Percentiles rank a stretch among this genome's conserved stretches.
These are phyloP conservation scores for Gastrodia elata DNA, from an alignment of 106 monocot species.

Conservation along the genomic window DNA sequence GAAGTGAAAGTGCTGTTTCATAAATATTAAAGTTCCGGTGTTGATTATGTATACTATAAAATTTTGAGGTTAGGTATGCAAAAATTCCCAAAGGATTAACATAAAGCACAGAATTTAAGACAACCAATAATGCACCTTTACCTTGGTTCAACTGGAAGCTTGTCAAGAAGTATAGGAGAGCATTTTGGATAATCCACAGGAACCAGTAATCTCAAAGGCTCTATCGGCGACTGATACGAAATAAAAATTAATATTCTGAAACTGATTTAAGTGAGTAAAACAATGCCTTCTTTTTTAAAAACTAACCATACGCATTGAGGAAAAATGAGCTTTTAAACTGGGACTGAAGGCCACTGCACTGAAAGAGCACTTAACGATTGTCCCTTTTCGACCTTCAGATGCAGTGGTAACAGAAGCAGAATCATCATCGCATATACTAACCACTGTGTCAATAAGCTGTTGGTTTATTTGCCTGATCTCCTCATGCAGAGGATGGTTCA, in stretches of 20 bases:
- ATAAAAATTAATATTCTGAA: background rate
- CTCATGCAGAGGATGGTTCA: slow-evolving; percentile 46
- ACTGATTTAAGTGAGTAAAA: background rate
- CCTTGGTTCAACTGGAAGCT: slow-evolving; percentile 40
- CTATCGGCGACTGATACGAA: slow-evolving; percentile 47
- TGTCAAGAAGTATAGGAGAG: slow-evolving; percentile 69
- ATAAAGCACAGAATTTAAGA: too few relatives aligned
- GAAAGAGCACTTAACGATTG: slow-evolving; percentile 44
- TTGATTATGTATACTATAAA: too few relatives aligned
- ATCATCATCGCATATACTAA: slow-evolving; percentile 50
- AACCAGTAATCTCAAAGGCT: slow-evolving; percentile 56
- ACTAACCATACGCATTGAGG: slow-evolving; percentile 44
- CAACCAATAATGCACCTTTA: too few relatives aligned
- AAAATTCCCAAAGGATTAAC: background rate
- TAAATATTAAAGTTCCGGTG: too few relatives aligned
- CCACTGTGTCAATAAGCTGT: slow-evolving; percentile 55
- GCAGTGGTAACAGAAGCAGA: slow-evolving; percentile 28
- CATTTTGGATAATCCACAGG: slow-evolving; percentile 57
- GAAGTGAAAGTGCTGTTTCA: too few relatives aligned
- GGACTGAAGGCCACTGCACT: slow-evolving; percentile 52
- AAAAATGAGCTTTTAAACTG: slow-evolving; percentile 46
- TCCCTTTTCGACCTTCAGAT: slow-evolving; percentile 40
- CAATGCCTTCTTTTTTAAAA: background rate
- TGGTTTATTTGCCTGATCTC: slow-evolving; percentile 67
- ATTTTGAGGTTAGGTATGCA: too few relatives aligned